Base-by-base conservation (phyloP, 2,329 filamentous ascomycete species). In the Verticillium nonalfalfae region DNA sequence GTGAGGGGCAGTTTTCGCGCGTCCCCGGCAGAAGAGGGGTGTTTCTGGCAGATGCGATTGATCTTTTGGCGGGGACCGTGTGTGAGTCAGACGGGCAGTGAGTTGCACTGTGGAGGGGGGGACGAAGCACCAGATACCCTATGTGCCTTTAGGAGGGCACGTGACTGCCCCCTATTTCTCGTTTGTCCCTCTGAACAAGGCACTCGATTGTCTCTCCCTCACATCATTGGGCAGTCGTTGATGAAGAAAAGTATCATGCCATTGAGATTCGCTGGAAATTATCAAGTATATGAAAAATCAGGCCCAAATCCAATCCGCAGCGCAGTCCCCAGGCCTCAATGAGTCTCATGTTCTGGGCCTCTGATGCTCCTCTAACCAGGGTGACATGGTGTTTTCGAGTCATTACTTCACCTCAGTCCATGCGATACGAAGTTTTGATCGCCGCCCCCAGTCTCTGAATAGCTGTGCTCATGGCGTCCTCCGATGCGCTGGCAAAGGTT, bases 401-500 rank as follows among this genome's bases (percentile, higher is more conserved):
- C 35, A 3, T 13, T 2, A 9, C 9, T 52, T 18, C 11, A 18
- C 54, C 10, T 15, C 64, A 76, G 13, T 70, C 66, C 61, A 74
- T 69, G 31, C 73, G 73, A 66, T 82, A 86, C 62, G 79, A 84
- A 65, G 80, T 82, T 66, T 85, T 83, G 50, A 98, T 79, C 7
- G 92, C 90, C 61, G 83, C 81, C 0, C 91, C 92, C 67, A 99
- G 89, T 62, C 94, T 80, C 64, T 81, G 79, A 61, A 93, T 91
- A 1, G 90, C 90, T 69, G 87, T 84, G 2, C 79, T 80, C 81
- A 94, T 93, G 66, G 87, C 85, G 60, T 87, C 84, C 14, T 83
- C 81, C 13, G 85, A 87, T 2, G 93, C 93, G 40, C 93, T 88
- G 0, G 94, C 93, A 78, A 90, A 99, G 0, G 94, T 99, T 4